These are phyloP conservation scores for Raffaelea ambrosiae DNA, from an alignment of 2,329 filamentous ascomycete genomes.

Conservation along the genomic window DNA sequence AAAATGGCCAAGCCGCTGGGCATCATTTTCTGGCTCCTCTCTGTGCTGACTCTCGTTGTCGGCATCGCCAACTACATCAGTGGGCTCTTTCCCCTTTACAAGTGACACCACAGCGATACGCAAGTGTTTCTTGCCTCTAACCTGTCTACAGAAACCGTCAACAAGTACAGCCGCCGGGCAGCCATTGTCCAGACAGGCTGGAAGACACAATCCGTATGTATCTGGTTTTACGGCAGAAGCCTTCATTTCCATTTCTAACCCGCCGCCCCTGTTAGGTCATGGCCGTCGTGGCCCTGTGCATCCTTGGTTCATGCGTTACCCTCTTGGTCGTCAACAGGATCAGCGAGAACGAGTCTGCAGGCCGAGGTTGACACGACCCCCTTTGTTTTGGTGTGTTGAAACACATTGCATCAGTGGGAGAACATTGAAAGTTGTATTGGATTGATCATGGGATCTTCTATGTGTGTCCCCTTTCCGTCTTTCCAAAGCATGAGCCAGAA, in stretches of 20 bases:
- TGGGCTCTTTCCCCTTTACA: slow-evolving; percentile 25
- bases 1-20: slow-evolving; percentile 77
- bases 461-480: too few species aligned
- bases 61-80: slow-evolving; percentile 84
- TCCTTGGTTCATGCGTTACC: slow-evolving; percentile 57
- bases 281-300: slow-evolving; percentile 50
- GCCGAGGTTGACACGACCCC: too few species aligned
- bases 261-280: slow-evolving; percentile 49
- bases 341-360: slow-evolving; percentile 11
- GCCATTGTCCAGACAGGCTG: slow-evolving; percentile 90
- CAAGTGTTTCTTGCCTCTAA: neutral
- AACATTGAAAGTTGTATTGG: too few species aligned
- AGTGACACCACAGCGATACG: too few species aligned
- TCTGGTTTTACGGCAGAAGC: neutral
- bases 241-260: neutral
- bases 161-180: slow-evolving; percentile 66
- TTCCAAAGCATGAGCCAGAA: too few species aligned
- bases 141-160: slow-evolving; percentile 48
- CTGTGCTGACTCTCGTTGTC: slow-evolving; percentile 64
- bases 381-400: too few species aligned
- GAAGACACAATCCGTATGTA: slow-evolving; percentile 76
- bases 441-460: too few species aligned
- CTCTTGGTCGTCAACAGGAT: slow-evolving; percentile 45
- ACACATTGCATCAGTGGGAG: too few species aligned
- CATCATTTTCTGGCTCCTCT: slow-evolving; percentile 77